Percentiles rank a stretch among this genome's conserved stretches.
These are phyloP conservation scores for Teunomyces tritomae DNA, from an alignment of 805 yeast genomes.

Conservation along the genomic window DNA sequence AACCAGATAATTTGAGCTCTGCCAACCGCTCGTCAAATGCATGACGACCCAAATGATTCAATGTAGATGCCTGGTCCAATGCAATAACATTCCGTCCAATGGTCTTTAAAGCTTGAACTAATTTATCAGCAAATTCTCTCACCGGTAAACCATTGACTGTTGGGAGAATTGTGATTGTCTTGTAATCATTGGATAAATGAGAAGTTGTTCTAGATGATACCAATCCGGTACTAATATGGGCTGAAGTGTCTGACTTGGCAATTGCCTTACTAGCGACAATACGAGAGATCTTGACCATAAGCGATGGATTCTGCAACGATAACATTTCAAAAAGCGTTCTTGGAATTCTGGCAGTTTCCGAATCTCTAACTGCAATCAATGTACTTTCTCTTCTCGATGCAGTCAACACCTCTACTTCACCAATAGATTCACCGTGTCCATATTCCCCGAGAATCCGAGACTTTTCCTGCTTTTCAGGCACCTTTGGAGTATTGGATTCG, in stretches of 20 bases:
- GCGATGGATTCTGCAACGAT: constrained; percentile 80
- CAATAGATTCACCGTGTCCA: constrained; percentile 93
- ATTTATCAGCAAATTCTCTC: constrained; percentile 71
- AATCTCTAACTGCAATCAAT: constrained; percentile 84
- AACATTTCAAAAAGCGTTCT: constrained; percentile 82
- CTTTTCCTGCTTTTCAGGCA: constrained; percentile 15
- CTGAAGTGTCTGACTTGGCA: constrained; percentile 10
- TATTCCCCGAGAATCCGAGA: constrained; percentile 61
- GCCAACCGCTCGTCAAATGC: constrained; percentile 86
- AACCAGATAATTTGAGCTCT: constrained; percentile 80
- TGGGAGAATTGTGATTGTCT: constrained; percentile 85
- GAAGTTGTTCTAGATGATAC: constrained; percentile 32
- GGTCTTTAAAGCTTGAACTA: constrained; percentile 67
- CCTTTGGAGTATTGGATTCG: constrained; percentile 11
- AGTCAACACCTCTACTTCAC: constrained; percentile 91
- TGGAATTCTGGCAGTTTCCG: constrained; percentile 92
- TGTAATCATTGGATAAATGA: constrained; percentile 49
- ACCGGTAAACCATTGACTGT: constrained; percentile 81
- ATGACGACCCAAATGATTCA: constrained; percentile 80
- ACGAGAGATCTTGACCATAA: constrained; percentile 85
- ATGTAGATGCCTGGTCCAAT: constrained; percentile 77
- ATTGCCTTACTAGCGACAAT: constrained; percentile 67
- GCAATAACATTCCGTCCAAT: constrained; percentile 74
- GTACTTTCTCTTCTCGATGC: constrained; percentile 68
- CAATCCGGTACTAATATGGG: constrained; percentile 8